Base-by-base conservation (phyloP, 2,329 filamentous ascomycete species). In the Pseudogymnoascus sp. region DNA sequence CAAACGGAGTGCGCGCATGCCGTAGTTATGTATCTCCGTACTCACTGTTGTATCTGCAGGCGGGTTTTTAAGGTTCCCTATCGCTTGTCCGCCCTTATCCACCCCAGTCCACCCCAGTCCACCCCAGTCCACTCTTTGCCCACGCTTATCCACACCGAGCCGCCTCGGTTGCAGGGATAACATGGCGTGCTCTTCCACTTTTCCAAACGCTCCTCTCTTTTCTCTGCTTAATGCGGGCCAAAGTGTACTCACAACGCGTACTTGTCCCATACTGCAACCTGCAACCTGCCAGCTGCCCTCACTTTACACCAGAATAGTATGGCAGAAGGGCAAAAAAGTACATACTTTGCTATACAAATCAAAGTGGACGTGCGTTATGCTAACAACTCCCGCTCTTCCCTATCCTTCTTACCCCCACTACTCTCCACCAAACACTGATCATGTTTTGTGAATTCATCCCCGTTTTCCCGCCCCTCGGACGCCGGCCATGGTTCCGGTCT, bases 71-170 rank as follows among this genome's bases (percentile, higher is more conserved):
- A 53, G 47, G 47, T 53, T 53, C 47, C 47, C 28, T 35, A 53
- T 53, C 47, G 47, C 9, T n/a, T 28, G 3, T 15, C 22, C 28
- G 22, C 41, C 41, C 41, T 47, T 25, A 22, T 47, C 41, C 14
- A 47, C 41, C 25, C 20, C 18, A 22, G 9, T 9, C 30, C 30
- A n/a, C 22, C 22, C 22, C 4, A 2, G 22, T n/a, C 35, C 35
- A 37, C 35, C 5, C 35, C 11, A 4, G 12, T 30, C 25, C 25
- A 30, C 43, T 14, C 6, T 7, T 25, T 25, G 4, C 7, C 47
- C 47, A 53, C 47, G 8, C 47, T 50, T 53, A 53, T 53, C 47
- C 47, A 53, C 47, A 53, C 47, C 47, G 47, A 53, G 47, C 47
- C 47, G 47, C 47, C 47, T 53, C n/a, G 47, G 9, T 53, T 53